Conservation (phyloP, 495 filamentous ascomycete species). For the Neurospora sp. region DNA sequence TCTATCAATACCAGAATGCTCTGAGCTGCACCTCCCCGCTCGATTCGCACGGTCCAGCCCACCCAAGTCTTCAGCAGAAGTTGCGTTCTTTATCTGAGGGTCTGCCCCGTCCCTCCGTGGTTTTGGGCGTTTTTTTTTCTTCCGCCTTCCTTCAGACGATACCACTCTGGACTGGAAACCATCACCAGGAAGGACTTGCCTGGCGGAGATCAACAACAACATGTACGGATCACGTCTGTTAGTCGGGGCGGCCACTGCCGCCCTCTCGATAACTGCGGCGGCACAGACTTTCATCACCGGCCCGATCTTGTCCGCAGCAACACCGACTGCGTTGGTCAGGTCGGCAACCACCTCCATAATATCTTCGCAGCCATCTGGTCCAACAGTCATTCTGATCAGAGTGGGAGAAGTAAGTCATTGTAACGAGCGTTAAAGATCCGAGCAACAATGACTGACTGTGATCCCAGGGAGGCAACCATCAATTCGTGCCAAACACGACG, state of each 20-base stretch:
- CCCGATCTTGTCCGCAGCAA: neutral
- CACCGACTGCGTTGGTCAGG: neutral
- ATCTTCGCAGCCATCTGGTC: neutral
- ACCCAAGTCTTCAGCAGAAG: neutral
- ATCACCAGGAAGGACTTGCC: neutral
- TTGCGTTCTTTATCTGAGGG: neutral
- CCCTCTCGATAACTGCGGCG: neutral
- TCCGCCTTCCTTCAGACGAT: neutral
- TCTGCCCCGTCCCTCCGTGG: neutral
- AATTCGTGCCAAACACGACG: constrained; percentile 23
- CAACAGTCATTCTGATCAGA: constrained; percentile 15
- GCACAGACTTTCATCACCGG: constrained; percentile 4
- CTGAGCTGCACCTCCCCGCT: neutral
- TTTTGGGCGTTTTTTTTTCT: neutral
- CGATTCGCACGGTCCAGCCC: neutral
- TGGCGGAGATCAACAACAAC: neutral
- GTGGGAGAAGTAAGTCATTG: constrained; percentile 23
- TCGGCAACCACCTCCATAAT: constrained; percentile 5
- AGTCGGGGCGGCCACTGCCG: constrained; percentile 3
- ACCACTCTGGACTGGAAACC: neutral
- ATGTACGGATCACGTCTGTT: constrained; percentile 5
- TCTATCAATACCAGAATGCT: neutral
- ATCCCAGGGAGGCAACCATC: constrained; percentile 18
- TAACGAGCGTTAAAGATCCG: neutral
- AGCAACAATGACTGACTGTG: neutral